Evolutionary conservation across 352 stramenopile genomes (phyloP).

Genomic region (Thalassiosira livingstoniorum): DNA sequence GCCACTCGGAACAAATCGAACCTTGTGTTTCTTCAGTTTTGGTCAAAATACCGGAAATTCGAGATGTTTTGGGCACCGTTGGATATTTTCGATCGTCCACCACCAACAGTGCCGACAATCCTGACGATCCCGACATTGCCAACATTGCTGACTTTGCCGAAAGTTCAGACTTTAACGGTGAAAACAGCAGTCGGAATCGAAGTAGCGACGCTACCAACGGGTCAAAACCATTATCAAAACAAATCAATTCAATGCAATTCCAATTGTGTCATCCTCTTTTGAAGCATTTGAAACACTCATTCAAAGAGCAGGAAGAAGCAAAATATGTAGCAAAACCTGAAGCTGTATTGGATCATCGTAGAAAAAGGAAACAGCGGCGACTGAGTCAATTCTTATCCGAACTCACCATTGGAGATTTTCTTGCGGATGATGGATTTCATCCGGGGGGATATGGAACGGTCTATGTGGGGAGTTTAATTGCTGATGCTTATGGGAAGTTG

Average conservation of each 20-base stretch:
- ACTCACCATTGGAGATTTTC: constrained; percentile 34
- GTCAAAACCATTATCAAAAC: neutral
- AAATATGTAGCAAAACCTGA: no score
- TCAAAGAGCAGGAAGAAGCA: constrained; percentile 6
- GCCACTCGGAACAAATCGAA: no score
- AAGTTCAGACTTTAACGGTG: neutral
- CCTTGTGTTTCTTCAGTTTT: no score
- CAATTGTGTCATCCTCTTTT: constrained; percentile 32
- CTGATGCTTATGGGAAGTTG: constrained; percentile 24
- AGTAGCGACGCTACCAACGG: constrained; percentile 3
- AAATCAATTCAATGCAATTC: constrained; percentile 1
- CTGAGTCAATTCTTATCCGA: no score
- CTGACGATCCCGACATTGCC: neutral
- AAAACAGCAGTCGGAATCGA: neutral
- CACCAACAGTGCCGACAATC: neutral
- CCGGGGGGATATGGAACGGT: constrained; percentile 23
- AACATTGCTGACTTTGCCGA: neutral
- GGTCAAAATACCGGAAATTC: constrained; percentile 27
- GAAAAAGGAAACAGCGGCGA: no score
- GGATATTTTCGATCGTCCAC: constrained; percentile 1
- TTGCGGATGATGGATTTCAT: constrained; percentile 44
- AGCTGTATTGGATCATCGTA: no score
- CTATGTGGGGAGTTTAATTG: constrained; percentile 30
- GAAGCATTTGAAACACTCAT: constrained; percentile 20
- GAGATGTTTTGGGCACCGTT: constrained; percentile 19